phyloP scores from a whole-genome alignment of 2,329 filamentous ascomycete species.

The Zasmidium angulare region DNA sequence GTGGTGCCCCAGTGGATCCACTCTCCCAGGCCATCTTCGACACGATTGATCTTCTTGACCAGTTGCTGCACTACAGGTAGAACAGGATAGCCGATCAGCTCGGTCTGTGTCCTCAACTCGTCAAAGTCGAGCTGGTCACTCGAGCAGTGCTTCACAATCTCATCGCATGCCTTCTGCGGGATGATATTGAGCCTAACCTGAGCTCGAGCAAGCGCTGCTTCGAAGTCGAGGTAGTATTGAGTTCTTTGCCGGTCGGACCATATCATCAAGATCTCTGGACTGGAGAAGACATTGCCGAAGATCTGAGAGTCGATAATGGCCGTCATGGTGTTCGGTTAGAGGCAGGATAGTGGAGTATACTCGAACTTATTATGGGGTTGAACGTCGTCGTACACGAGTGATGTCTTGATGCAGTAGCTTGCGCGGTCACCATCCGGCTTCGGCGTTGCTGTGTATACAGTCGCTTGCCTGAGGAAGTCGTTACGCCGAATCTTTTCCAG shows the following conservation, averaged over 20 bases:
- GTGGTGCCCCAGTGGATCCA: conserved; percentile 35
- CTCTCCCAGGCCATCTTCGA: conserved; percentile 28
- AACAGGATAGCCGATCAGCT: conserved; percentile 32
- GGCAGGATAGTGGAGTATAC: not conserved
- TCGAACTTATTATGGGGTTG: not conserved
- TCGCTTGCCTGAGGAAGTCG: too few species aligned
- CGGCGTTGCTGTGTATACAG: too few species aligned
- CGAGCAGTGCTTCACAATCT: conserved; percentile 29
- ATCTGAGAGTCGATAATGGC: conserved; percentile 31
- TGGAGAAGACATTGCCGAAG: conserved; percentile 32
- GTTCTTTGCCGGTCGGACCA: conserved; percentile 33
- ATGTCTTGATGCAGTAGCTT: too few species aligned
- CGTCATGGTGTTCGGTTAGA: conserved; percentile 21
- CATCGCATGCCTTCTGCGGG: conserved; percentile 29
- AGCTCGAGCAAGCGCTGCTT: conserved; percentile 30
- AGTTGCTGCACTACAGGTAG: conserved; percentile 30
- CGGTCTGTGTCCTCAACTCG: conserved; percentile 25
- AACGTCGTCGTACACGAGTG: too few species aligned
- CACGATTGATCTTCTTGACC: conserved; percentile 28
- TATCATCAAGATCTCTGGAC: conserved; percentile 25
- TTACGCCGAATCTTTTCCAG: too few species aligned
- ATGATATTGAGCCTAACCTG: conserved; percentile 33
- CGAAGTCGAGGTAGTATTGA: conserved; percentile 31
- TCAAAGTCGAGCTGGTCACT: conserved; percentile 24
- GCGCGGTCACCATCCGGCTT: too few species aligned